Evolutionary conservation across 2,329 filamentous ascomycete genomes (phyloP).

Genomic region (Xylariaceae sp.): DNA sequence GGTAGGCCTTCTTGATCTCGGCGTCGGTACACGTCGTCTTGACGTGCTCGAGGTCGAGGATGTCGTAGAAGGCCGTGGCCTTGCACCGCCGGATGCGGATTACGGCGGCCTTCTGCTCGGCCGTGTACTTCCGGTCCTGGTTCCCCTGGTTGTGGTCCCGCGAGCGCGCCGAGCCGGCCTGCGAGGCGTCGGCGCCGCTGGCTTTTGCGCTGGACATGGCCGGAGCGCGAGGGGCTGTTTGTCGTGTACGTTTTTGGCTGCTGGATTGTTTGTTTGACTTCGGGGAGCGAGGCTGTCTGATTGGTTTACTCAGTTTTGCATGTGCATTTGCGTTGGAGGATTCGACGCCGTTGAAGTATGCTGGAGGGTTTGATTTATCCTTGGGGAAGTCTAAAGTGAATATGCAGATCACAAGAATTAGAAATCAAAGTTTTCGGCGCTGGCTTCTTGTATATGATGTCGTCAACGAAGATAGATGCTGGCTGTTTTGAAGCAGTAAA

Average conservation of each 20-base stretch:
- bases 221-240: neutral
- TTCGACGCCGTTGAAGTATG: neutral
- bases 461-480: neutral
- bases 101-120: slow-evolving; percentile 90
- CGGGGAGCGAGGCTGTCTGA: neutral
- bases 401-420: neutral
- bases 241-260: neutral
- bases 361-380: neutral
- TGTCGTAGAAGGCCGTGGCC: slow-evolving; percentile 93
- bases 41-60: slow-evolving; percentile 72
- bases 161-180: slow-evolving; percentile 44
- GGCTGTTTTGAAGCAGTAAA: neutral
- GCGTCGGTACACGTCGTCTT: slow-evolving; percentile 69
- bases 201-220: slow-evolving; percentile 54
- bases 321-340: neutral
- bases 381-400: neutral
- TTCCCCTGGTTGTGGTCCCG: slow-evolving; percentile 77
- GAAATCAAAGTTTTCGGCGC: neutral
- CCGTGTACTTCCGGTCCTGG: slow-evolving; percentile 76
- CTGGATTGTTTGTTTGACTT: slow-evolving; percentile 18
- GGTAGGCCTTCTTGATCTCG: slow-evolving; percentile 97
- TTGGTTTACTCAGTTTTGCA: neutral
- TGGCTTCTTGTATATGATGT: neutral
- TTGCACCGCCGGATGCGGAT: slow-evolving; percentile 83
- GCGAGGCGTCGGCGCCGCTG: slow-evolving; percentile 56